Evolutionary conservation across 345 rosid genomes (phyloP), one percentile per base, ranked within the genome.

Genomic region (Limnanthes douglasii): DNA sequence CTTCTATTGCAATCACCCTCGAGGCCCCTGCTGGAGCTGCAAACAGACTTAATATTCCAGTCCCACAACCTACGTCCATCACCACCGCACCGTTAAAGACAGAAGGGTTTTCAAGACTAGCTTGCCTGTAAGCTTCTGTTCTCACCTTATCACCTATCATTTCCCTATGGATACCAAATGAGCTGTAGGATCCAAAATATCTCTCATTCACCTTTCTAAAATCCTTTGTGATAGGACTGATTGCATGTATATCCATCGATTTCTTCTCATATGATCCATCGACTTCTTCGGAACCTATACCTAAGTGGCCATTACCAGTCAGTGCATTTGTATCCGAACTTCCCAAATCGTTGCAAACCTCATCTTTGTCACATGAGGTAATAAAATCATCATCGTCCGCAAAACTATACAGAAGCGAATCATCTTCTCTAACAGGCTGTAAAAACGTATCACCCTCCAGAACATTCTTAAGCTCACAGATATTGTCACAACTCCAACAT

Each of bases 21-120:
- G 88, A 74, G 28, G 98, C 98, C 52, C 95, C 95, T 27, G 73
- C 95, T 66, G 64, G 62, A 42, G 94, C 85, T 19, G 95, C 86
- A 77, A 90, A 84, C 33, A 90, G 82, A 56, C 98, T 88, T 50
- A 88, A 48, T 45, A 88, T 63, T 49, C 98, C 98, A 31, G 95
- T 90, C 36, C 98, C 98, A 63, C 94, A 84, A 40, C 98, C 98
- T 41, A 84, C 84, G 69, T 84, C 98, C 95, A 90, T 90, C 10
- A 84, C 95, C 56, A 75, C 73, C 20, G 86, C 72, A 56, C 65
- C 83, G 23, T 23, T 57, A 37, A 90, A 43, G 46, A 84, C 81
- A 39, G 82, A 68, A 37, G 82, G 82, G 57, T 90, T 84, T 59
- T 72, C 57, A 70, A 84, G 44, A 51, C 84, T 45, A 45, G 98